Evolutionary conservation across 352 stramenopile species (phyloP).

Genomic region (Globisporangium irregulare): DNA sequence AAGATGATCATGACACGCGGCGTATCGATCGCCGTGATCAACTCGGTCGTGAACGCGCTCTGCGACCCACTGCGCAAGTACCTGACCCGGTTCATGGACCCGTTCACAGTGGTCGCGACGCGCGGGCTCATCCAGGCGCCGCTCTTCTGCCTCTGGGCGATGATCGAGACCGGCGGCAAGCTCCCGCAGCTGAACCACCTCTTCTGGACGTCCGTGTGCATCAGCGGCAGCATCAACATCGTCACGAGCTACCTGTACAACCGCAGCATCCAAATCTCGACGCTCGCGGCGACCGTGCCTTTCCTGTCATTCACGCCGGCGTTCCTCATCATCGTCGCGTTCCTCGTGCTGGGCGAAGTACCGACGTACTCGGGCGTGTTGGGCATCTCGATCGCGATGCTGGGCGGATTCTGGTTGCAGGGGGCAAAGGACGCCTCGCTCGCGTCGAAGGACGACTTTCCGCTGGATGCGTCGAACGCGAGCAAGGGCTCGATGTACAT

Average conservation of each 20-base stretch:
- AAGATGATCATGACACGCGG: slow-evolving; percentile 63
- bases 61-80: slow-evolving; percentile 85
- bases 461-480: slow-evolving; percentile 47
- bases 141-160: slow-evolving; percentile 65
- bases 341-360: slow-evolving; percentile 74
- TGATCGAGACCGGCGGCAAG: slow-evolving; percentile 48
- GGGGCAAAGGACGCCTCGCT: slow-evolving; percentile 37
- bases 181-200: slow-evolving; percentile 68
- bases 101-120: slow-evolving; percentile 69
- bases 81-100: slow-evolving; percentile 79
- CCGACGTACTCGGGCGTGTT: slow-evolving; percentile 56
- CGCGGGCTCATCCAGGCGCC: slow-evolving; percentile 70
- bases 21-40: slow-evolving; percentile 74
- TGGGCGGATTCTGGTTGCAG: slow-evolving; percentile 77
- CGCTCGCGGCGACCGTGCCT: slow-evolving; percentile 68
- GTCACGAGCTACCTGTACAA: slow-evolving; percentile 84
- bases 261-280: slow-evolving; percentile 81
- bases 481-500: slow-evolving; percentile 82
- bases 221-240: slow-evolving; percentile 78
- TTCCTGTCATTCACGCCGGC: slow-evolving; percentile 80
- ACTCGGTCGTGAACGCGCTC: slow-evolving; percentile 76
- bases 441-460: slow-evolving; percentile 38
- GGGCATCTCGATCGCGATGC: slow-evolving; percentile 64
- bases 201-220: slow-evolving; percentile 76
- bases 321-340: slow-evolving; percentile 73